phyloP scores from a whole-genome alignment of 2,329 filamentous ascomycete genomes.

The Penicillium decumbens region DNA sequence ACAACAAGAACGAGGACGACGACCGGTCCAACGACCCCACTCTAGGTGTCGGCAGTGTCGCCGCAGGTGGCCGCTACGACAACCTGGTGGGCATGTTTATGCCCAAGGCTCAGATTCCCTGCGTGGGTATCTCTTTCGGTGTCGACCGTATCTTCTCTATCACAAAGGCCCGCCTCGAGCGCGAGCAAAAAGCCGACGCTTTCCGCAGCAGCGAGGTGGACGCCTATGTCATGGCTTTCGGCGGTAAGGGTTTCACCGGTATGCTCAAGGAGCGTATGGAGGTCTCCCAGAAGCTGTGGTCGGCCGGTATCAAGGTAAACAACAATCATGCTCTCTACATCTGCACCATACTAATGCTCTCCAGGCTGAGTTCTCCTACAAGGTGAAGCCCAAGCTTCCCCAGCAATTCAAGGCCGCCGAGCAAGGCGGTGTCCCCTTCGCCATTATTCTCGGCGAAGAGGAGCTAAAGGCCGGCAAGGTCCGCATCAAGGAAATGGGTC shows the following conservation, averaged over 20 bases:
- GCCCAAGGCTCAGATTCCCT: slow-evolving; percentile 79
- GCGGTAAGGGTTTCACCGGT: slow-evolving; percentile 76
- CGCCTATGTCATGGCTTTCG: slow-evolving; percentile 92
- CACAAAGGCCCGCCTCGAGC: slow-evolving; percentile 69
- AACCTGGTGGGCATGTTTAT: slow-evolving; percentile 92
- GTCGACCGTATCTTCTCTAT: slow-evolving; percentile 95
- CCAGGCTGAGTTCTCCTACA: slow-evolving; percentile 79
- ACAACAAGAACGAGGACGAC: slow-evolving; percentile 55
- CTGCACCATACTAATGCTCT: slow-evolving; percentile 17
- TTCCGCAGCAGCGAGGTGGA: slow-evolving; percentile 72
- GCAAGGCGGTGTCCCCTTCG: slow-evolving; percentile 71
- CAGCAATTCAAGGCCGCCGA: slow-evolving; percentile 92
- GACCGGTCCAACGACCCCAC: slow-evolving; percentile 75
- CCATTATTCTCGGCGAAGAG: slow-evolving; percentile 84
- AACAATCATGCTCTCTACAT: background rate
- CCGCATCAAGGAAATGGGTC: slow-evolving; percentile 79
- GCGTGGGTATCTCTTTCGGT: slow-evolving; percentile 86
- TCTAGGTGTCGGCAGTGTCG: slow-evolving; percentile 79
- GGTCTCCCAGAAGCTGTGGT: slow-evolving; percentile 72
- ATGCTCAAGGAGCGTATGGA: slow-evolving; percentile 79
- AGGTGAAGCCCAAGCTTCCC: slow-evolving; percentile 82
- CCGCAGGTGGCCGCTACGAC: slow-evolving; percentile 87
- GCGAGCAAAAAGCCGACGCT: slow-evolving; percentile 50
- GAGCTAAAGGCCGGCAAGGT: slow-evolving; percentile 79
- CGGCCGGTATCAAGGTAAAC: slow-evolving; percentile 73